Conservation (phyloP, 352 stramenopile genomes). For the Globisporangium alternatum region DNA sequence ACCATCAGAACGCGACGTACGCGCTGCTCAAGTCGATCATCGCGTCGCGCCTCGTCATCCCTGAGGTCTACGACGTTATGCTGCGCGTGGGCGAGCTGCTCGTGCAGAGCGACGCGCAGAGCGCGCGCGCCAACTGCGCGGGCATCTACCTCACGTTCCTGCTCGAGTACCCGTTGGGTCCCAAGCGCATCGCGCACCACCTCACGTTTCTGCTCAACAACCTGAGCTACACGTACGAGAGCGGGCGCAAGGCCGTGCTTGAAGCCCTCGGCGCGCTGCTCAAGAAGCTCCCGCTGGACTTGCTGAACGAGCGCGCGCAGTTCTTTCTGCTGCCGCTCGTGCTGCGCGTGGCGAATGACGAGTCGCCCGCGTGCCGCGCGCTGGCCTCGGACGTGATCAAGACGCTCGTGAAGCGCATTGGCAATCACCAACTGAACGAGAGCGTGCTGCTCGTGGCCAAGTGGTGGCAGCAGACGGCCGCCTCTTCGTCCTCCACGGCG, state of each 20-base stretch:
- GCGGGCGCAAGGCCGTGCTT: slow-evolving; percentile 90
- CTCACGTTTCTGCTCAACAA: slow-evolving; percentile 95
- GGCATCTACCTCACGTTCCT: slow-evolving; percentile 90
- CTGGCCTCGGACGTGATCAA: slow-evolving; percentile 78
- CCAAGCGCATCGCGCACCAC: slow-evolving; percentile 92
- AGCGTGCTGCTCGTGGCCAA: slow-evolving; percentile 84
- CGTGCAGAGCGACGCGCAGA: slow-evolving; percentile 90
- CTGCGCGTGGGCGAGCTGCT: slow-evolving; percentile 92
- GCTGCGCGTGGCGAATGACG: slow-evolving; percentile 95
- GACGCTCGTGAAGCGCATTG: slow-evolving; percentile 85
- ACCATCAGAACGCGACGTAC: slow-evolving; percentile 95
- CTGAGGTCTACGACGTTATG: slow-evolving; percentile 97
- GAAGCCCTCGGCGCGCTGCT: slow-evolving; percentile 87
- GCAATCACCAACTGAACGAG: slow-evolving; percentile 88
- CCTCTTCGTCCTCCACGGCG: not conserved
- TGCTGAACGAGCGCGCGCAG: slow-evolving; percentile 91
- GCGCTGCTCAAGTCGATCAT: slow-evolving; percentile 91
- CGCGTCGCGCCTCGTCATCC: slow-evolving; percentile 87
- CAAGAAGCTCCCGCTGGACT: slow-evolving; percentile 88
- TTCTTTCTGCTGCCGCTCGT: slow-evolving; percentile 96
- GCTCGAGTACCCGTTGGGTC: slow-evolving; percentile 94
- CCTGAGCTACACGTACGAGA: slow-evolving; percentile 94
- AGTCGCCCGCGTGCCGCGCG: slow-evolving; percentile 86
- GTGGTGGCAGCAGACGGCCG: slow-evolving; percentile 70
- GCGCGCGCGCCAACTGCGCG: slow-evolving; percentile 77